Evolutionary conservation across 371 early-diverging fungal species (phyloP).

Genomic region (Encephalitozoon cuniculi): DNA sequence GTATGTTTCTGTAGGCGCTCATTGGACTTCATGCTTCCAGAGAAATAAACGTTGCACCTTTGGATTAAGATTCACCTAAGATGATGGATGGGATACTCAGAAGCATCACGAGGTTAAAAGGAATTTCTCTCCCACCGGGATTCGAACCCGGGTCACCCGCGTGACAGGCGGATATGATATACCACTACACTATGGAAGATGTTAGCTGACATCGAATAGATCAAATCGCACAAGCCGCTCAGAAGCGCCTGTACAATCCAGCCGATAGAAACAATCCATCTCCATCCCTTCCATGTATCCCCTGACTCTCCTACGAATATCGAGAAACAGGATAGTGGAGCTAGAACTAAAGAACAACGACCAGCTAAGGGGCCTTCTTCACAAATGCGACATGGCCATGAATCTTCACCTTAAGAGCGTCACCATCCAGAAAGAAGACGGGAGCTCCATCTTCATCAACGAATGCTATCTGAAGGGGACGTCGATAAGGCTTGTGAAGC

Average conservation of each 20-base stretch:
- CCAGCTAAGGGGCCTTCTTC: constrained; percentile 47
- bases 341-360: constrained; percentile 58
- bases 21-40: neutral
- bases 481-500: constrained; percentile 50
- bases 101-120: too few relatives aligned
- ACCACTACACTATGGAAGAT: constrained; percentile 61
- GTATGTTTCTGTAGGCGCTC: neutral
- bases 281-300: constrained; percentile 58
- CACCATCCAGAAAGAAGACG: constrained; percentile 23
- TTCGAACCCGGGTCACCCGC: constrained; percentile 61
- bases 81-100: neutral
- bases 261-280: neutral
- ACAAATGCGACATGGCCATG: constrained; percentile 61
- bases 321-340: constrained; percentile 50
- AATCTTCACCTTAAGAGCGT: constrained; percentile 58
- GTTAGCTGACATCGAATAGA: neutral
- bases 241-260: neutral
- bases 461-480: constrained; percentile 57
- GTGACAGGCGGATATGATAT: constrained; percentile 59
- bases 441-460: constrained; percentile 10
- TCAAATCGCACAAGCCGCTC: neutral
- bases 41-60: neutral
- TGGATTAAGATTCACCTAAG: neutral
- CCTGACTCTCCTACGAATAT: constrained; percentile 59
- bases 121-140: constrained; percentile 58